These are phyloP conservation scores for Boletellus ananas DNA, from an alignment of 768 basidiomycete species.

Conservation along the genomic window DNA sequence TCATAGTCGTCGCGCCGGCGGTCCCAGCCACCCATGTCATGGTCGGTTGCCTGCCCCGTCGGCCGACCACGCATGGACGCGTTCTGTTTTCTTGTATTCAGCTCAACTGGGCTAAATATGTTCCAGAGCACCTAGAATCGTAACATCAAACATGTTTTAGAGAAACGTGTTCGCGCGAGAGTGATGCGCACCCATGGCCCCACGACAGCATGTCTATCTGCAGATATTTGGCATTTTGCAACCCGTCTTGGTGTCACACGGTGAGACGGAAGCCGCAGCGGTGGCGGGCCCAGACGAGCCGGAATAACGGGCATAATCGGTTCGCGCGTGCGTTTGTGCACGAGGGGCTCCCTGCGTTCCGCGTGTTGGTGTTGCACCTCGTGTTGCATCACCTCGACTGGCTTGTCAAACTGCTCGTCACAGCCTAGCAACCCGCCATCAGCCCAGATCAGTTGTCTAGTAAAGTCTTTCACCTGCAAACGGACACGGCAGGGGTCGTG, in stretches of 20 bases:
- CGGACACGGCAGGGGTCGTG: constrained; percentile 28
- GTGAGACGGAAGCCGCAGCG: constrained; percentile 48
- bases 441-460: constrained; percentile 2
- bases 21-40: constrained; percentile 11
- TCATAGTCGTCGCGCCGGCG: constrained; percentile 46
- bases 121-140: constrained; percentile 42
- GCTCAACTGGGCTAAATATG: constrained; percentile 37
- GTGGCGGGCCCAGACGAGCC: constrained; percentile 36
- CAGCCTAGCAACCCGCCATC: constrained; percentile 44
- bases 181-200: constrained; percentile 49
- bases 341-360: constrained; percentile 9
- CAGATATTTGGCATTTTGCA: constrained; percentile 42
- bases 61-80: constrained; percentile 37
- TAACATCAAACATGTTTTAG: constrained; percentile 2
- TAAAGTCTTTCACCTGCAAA: constrained; percentile 39
- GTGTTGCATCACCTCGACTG: constrained; percentile 49
- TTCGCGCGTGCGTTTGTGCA: constrained; percentile 28
- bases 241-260: constrained; percentile 44
- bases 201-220: constrained; percentile 47
- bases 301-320: constrained; percentile 33
- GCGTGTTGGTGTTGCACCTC: constrained; percentile 36
- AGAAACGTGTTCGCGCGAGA: not conserved
- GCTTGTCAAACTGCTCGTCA: constrained; percentile 42
- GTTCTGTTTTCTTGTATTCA: constrained; percentile 40
- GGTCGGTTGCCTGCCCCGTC: constrained; percentile 13